Percentiles rank a stretch among this genome's conserved stretches.
These are phyloP conservation scores for Syzygium oleosum DNA, from an alignment of 345 rosid genomes.

Conservation along the genomic window DNA sequence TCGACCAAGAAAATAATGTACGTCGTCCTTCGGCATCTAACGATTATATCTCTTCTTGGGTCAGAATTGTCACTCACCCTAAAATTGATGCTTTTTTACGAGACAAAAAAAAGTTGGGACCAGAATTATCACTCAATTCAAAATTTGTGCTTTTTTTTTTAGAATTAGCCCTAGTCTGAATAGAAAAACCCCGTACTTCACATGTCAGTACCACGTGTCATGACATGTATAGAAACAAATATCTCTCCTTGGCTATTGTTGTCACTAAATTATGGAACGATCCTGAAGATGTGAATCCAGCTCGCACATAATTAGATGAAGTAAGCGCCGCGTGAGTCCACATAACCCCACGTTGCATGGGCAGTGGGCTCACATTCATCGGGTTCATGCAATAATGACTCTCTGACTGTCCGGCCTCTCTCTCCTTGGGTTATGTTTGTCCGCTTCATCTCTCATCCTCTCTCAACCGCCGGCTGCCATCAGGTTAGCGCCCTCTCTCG, in stretches of 20 bases:
- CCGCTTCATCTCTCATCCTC: neutral
- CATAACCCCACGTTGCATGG: neutral
- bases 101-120: fast-evolving
- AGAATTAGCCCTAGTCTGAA: too few relatives aligned
- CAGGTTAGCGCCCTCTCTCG: neutral
- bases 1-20: too few relatives aligned
- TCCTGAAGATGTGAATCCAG: neutral
- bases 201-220: neutral
- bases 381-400: neutral
- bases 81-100: too few relatives aligned
- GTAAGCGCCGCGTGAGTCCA: neutral
- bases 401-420: neutral
- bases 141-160: too few relatives aligned
- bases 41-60: too few relatives aligned
- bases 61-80: too few relatives aligned
- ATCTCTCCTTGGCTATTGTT: neutral
- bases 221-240: neutral
- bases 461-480: neutral
- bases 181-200: too few relatives aligned
- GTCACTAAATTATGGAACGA: neutral
- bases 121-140: too few relatives aligned
- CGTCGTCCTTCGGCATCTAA: too few relatives aligned
- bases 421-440: neutral
- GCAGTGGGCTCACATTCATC: neutral
- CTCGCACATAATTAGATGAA: neutral